A percentile compares a stretch with the other conserved stretches of the same genome.
These are phyloP conservation scores for Boletus rufocinnamomeus DNA, from an alignment of 768 basidiomycete species.

Conservation along the genomic window DNA sequence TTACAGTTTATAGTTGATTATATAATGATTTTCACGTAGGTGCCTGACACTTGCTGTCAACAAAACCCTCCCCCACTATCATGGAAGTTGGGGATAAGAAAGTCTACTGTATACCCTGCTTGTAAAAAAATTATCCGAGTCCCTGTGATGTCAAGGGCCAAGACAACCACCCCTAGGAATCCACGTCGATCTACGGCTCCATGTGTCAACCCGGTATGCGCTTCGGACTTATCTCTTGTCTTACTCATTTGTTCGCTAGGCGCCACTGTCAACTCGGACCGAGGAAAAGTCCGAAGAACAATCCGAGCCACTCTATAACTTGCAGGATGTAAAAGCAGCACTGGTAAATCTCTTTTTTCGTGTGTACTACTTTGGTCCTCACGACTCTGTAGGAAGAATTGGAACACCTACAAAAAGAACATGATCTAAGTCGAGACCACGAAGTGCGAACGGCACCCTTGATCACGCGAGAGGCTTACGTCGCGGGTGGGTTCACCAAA, in stretches of 20 bases:
- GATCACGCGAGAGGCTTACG: constrained; percentile 47
- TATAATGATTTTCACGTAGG: too few relatives aligned
- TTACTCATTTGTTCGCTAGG: neutral
- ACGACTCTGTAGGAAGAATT: constrained; percentile 2
- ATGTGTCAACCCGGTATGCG: neutral
- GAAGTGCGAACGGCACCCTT: constrained; percentile 46
- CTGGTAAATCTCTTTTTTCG: neutral
- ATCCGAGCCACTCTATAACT: constrained; percentile 3
- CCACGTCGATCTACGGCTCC: neutral
- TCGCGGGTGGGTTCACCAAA: constrained; percentile 24
- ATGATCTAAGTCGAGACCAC: constrained; percentile 23
- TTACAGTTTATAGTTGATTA: too few relatives aligned
- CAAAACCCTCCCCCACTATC: too few relatives aligned
- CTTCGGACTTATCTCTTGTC: neutral
- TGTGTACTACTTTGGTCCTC: neutral
- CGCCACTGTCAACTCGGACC: neutral
- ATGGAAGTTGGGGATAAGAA: too few relatives aligned
- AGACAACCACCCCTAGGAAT: neutral
- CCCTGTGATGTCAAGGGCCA: too few relatives aligned
- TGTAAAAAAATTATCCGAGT: too few relatives aligned
- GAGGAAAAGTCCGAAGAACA: constrained; percentile 3
- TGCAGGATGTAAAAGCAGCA: constrained; percentile 10
- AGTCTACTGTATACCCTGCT: too few relatives aligned
- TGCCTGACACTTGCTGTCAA: too few relatives aligned
- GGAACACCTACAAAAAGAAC: constrained; percentile 9